Conservation (phyloP, 495 filamentous ascomycete species). For the Neurospora sp. region DNA sequence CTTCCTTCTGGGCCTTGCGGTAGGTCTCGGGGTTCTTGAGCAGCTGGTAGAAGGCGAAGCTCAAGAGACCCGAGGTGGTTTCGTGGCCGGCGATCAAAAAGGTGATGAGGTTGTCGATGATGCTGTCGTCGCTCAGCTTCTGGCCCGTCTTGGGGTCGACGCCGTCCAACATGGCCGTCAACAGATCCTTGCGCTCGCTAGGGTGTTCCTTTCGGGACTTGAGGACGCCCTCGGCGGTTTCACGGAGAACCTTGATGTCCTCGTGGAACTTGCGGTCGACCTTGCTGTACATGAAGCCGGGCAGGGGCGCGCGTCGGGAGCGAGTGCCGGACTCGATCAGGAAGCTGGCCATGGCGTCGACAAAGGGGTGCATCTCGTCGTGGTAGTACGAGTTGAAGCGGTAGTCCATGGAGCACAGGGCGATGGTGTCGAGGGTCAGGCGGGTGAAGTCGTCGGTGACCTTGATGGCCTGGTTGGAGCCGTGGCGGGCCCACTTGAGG, state of each 20-base stretch:
- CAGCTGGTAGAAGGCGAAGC: conserved; percentile 50
- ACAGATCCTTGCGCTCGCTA: conserved; percentile 53
- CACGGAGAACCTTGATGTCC: conserved; percentile 47
- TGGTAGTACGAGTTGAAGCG: conserved; percentile 70
- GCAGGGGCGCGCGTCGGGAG: conserved; percentile 37
- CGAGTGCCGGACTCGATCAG: conserved; percentile 46
- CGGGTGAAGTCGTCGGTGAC: conserved; percentile 67
- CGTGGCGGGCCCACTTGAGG: conserved; percentile 65
- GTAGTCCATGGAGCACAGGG: conserved; percentile 61
- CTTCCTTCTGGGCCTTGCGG: conserved; percentile 45
- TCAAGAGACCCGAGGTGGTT: conserved; percentile 52
- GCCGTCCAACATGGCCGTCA: conserved; percentile 60
- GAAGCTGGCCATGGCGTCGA: conserved; percentile 52
- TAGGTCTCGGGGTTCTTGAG: conserved; percentile 41
- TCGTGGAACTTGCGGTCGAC: conserved; percentile 46
- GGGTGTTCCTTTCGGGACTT: conserved; percentile 46
- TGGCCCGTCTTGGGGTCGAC: conserved; percentile 57
- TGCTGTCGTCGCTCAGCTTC: conserved; percentile 48
- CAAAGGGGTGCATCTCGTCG: conserved; percentile 56
- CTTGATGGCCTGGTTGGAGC: conserved; percentile 42
- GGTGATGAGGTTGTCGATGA: conserved; percentile 64
- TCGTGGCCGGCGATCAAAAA: conserved; percentile 69
- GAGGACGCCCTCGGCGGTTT: conserved; percentile 49
- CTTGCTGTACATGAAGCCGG: conserved; percentile 40
- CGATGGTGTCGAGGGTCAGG: conserved; percentile 62